Evolutionary conservation across 306 rosid genomes (phyloP).

Genomic region (Rosa lucieae): DNA sequence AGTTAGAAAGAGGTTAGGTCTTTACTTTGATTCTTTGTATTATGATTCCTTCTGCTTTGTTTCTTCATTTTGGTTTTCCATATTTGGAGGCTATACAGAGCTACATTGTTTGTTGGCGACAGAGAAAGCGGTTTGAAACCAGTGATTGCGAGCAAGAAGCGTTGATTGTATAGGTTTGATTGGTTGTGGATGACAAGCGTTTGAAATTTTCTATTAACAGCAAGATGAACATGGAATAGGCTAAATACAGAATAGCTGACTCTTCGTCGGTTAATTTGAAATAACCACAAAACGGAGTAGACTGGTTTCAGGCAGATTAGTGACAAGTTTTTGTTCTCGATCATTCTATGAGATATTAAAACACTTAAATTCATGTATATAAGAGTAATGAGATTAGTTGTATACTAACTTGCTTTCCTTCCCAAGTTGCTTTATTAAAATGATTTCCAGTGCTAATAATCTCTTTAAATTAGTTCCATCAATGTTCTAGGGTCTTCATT

Average conservation of each 20-base stretch:
- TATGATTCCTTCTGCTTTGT: constrained; percentile 20
- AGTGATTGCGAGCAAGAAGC: constrained; percentile 28
- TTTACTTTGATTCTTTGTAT: constrained; percentile 7
- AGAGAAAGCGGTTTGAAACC: constrained; percentile 21
- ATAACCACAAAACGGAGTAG: not conserved
- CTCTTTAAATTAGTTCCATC: no score
- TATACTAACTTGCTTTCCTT: no score
- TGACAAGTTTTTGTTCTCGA: not conserved
- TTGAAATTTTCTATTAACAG: not conserved
- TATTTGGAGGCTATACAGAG: constrained; percentile 21
- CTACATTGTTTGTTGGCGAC: constrained; percentile 4
- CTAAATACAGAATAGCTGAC: constrained; percentile 10
- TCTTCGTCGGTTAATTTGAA: not conserved
- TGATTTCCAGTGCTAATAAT: no score
- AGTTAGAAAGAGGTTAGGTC: not conserved
- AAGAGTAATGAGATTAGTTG: no score
- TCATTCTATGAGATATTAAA: not conserved
- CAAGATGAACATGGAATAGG: not conserved
- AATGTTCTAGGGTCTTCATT: no score
- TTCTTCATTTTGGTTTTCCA: constrained; percentile 21
- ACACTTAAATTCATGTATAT: no score
- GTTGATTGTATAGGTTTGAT: constrained; percentile 24
- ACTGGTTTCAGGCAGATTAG: not conserved
- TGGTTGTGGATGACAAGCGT: constrained; percentile 13
- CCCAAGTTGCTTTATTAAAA: no score